These are phyloP conservation scores for Pichia sp. DNA, from an alignment of 1,139 yeast species.

Conservation along the genomic window DNA sequence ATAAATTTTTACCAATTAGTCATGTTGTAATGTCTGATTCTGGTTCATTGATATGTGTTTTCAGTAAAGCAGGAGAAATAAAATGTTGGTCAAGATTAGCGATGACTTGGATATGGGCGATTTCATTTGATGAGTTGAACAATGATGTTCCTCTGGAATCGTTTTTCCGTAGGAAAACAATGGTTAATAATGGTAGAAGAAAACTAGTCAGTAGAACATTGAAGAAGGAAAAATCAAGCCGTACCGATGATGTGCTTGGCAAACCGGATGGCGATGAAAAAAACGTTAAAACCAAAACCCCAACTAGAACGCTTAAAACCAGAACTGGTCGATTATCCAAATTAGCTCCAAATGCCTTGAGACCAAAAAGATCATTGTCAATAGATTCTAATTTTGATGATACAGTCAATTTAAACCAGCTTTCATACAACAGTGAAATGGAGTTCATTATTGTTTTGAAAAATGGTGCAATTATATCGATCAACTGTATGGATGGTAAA, in stretches of 20 bases:
- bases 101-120: slow-evolving; percentile 48
- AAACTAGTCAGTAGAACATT: slow-evolving; percentile 8
- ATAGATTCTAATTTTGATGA: slow-evolving; percentile 25
- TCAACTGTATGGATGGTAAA: slow-evolving; percentile 42
- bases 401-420: slow-evolving; percentile 15
- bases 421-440: slow-evolving; percentile 20
- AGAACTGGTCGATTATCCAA: not conserved
- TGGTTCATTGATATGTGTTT: slow-evolving; percentile 51
- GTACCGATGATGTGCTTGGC: not conserved
- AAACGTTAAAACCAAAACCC: not conserved
- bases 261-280: not conserved
- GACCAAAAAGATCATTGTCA: slow-evolving; percentile 19
- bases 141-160: slow-evolving; percentile 40
- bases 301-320: not conserved
- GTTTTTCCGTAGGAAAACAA: slow-evolving; percentile 42
- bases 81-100: slow-evolving; percentile 52
- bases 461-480: slow-evolving; percentile 39
- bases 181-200: slow-evolving; percentile 5
- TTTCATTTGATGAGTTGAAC: slow-evolving; percentile 25
- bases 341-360: not conserved
- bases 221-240: not conserved
- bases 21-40: slow-evolving; percentile 51
- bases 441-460: slow-evolving; percentile 33
- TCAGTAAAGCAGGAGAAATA: slow-evolving; percentile 42
- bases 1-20: slow-evolving; percentile 62